These are phyloP conservation scores for Beta macrorhiza DNA, from an alignment of 179 eudicot species.

Conservation along the genomic window DNA sequence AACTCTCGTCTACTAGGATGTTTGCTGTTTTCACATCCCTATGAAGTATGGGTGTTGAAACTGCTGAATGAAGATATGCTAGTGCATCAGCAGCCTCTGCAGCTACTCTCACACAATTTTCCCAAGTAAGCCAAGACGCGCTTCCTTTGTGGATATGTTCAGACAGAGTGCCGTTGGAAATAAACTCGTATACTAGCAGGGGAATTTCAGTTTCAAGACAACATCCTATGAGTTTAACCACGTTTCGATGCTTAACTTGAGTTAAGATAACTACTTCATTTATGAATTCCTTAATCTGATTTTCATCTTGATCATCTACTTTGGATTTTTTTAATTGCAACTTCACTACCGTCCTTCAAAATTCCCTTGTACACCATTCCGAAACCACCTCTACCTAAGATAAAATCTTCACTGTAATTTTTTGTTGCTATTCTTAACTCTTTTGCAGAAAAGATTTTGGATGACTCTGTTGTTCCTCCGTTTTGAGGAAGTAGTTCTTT, in stretches of 20 bases:
- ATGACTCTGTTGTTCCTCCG: neutral
- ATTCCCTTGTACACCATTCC: conserved; percentile 15
- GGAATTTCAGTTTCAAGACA: conserved; percentile 39
- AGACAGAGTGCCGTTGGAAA: conserved; percentile 30
- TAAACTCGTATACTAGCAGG: conserved; percentile 30
- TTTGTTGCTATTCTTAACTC: neutral
- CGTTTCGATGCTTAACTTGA: neutral
- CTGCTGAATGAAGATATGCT: conserved; percentile 25
- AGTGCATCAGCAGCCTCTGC: conserved; percentile 24
- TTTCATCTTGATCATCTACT: conserved; percentile 5
- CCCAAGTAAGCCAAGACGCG: conserved; percentile 21
- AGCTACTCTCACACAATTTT: conserved; percentile 18
- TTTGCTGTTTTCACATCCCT: conserved; percentile 22
- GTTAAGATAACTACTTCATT: conserved; percentile 27
- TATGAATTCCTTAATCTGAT: conserved; percentile 30
- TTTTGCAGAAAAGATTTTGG: neutral
- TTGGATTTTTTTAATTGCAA: conserved; percentile 24
- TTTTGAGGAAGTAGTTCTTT: neutral
- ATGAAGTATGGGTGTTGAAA: conserved; percentile 21
- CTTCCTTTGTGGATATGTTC: conserved; percentile 28
- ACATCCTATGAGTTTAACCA: neutral
- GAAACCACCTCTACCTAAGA: conserved; percentile 24
- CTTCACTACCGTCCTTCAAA: conserved; percentile 21
- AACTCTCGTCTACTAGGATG: conserved; percentile 18
- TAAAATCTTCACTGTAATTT: no score